Percentiles rank a stretch among this genome's conserved stretches.
These are phyloP conservation scores for Deakozyma indianensis DNA, from an alignment of 805 yeast genomes.

Conservation along the genomic window DNA sequence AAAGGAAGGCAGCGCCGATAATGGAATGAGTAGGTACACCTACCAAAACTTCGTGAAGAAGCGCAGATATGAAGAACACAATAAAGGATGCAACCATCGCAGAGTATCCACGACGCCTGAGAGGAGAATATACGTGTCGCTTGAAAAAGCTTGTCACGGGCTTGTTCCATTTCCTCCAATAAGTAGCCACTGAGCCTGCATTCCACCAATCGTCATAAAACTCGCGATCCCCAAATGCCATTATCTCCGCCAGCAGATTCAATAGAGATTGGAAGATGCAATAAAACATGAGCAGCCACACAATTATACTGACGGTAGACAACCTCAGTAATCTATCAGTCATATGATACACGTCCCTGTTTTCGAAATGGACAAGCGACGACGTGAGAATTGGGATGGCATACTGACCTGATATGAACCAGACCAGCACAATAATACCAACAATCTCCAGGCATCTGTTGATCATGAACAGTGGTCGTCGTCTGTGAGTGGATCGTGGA, in stretches of 20 bases:
- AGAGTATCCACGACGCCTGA: conserved; percentile 22
- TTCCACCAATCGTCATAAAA: conserved; percentile 39
- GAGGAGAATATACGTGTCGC: conserved; percentile 29
- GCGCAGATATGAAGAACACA: conserved; percentile 29
- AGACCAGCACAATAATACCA: conserved; percentile 18
- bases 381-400: conserved; percentile 30
- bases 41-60: conserved; percentile 31
- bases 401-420: conserved; percentile 27
- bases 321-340: conserved; percentile 25
- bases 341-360: conserved; percentile 14
- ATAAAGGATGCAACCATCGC: conserved; percentile 19
- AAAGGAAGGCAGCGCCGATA: conserved; percentile 30
- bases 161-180: conserved; percentile 34
- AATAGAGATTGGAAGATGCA: conserved; percentile 28
- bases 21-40: conserved; percentile 34
- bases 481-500: conserved; percentile 22
- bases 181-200: conserved; percentile 31
- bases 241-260: conserved; percentile 30
- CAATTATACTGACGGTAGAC: conserved; percentile 26
- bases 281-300: conserved; percentile 31
- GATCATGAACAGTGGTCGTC: conserved; percentile 20
- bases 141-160: conserved; percentile 29
- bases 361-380: conserved; percentile 17
- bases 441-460: conserved; percentile 24
- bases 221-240: conserved; percentile 30